These are phyloP conservation scores for Petunia hybrid DNA, from an alignment of 305 asterid species.

Conservation along the genomic window DNA sequence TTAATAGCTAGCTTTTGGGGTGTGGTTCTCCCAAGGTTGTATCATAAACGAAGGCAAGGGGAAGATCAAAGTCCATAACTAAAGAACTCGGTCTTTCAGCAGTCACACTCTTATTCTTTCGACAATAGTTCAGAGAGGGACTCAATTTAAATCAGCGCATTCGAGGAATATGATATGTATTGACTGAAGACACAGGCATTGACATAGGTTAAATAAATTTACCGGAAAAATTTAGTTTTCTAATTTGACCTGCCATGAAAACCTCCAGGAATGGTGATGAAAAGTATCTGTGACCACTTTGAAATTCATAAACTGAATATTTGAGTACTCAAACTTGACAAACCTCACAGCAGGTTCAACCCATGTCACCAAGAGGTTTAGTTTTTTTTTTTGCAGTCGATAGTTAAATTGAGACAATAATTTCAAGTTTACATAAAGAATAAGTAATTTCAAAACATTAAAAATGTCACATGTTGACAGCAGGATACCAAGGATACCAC, in stretches of 20 bases:
- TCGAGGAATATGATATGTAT: slow-evolving; percentile 7
- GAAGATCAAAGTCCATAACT: slow-evolving; percentile 16
- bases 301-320: background rate
- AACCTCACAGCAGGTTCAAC: slow-evolving; percentile 21
- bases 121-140: background rate
- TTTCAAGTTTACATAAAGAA: background rate
- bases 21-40: too few relatives aligned
- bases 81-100: background rate
- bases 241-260: background rate
- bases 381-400: slow-evolving; percentile 13
- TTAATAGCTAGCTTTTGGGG: too few relatives aligned
- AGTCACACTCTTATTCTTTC: background rate
- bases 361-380: slow-evolving; percentile 24
- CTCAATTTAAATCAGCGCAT: slow-evolving; percentile 12
- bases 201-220: slow-evolving; percentile 10
- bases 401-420: slow-evolving; percentile 23
- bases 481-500: background rate
- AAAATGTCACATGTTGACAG: slow-evolving; percentile 15
- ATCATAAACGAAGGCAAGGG: background rate
- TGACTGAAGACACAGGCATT: background rate
- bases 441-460: background rate
- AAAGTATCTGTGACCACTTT: slow-evolving; percentile 9
- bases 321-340: slow-evolving; percentile 24
- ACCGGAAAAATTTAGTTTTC: background rate
- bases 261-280: slow-evolving; percentile 9